Evolutionary conservation across 2,329 filamentous ascomycete genomes (phyloP), one percentile per base, ranked within the genome.

Genomic region (Knufia petricola): DNA sequence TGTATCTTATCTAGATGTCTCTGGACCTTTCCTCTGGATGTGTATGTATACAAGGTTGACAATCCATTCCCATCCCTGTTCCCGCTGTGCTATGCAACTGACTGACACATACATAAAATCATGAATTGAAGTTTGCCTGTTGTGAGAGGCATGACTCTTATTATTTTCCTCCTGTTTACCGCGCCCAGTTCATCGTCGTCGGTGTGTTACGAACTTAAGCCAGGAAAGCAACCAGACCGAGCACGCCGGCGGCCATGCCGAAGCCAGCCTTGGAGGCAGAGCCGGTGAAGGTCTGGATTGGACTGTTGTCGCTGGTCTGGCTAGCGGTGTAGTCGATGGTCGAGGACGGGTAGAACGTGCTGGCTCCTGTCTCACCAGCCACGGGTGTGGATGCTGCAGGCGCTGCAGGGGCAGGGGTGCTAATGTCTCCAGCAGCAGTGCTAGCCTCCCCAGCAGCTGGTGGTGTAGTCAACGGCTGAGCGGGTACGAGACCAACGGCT

Each of bases 261-360:
- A 53, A 53, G 1, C 53, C 55, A 2, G 59, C 59, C 40, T 58
- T 49, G 8, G 61, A 61, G 31, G 58, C 59, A 3, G 61, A 60
- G 17, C 65, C 61, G 7, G 56, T 63, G 50, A 69, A 69, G 15
- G 49, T 63, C 2, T 59, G 58, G 4, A 46, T 50, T 7, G 55
- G 37, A 12, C 30, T 42, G 7, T 39, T 45, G 19, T 30, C 20
- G 4, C 50, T 17, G 7, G 32, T 31, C 20, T n/a, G 28, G 45
- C 17, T 20, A 13, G 41, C 39, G 30, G 23, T 20, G 17, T 32
- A 40, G 6, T 34, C 13, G 8, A 21, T 40, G 12, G 41, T 49
- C 37, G 37, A 13, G 26, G 45, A 40, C 8, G 15, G 21, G 21
- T 17, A 10, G 43, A 45, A 36, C 13, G 30, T 26, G 32, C 21